Evolutionary conservation across 2,329 filamentous ascomycete species (phyloP).

Genomic region (Penicillium sp.): DNA sequence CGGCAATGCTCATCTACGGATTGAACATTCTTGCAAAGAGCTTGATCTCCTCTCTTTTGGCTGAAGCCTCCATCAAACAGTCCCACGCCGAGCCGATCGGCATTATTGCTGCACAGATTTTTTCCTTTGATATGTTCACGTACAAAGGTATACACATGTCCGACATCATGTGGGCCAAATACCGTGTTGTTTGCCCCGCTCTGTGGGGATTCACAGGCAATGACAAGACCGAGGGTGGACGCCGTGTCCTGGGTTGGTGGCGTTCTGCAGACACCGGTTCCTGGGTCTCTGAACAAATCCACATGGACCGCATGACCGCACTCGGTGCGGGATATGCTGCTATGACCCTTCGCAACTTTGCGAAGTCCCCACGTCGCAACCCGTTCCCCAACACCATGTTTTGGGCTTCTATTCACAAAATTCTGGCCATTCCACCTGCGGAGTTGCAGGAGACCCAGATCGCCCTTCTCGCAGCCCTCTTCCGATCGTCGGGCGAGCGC

Average conservation of each 20-base stretch:
- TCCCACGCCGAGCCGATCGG: conserved; percentile 74
- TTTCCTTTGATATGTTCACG: conserved; percentile 66
- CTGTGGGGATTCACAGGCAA: conserved; percentile 79
- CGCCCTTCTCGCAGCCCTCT: conserved; percentile 68
- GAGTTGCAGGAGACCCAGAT: conserved; percentile 73
- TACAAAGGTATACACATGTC: conserved; percentile 69
- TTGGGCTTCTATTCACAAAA: conserved; percentile 74
- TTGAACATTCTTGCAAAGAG: conserved; percentile 75
- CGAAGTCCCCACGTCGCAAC: conserved; percentile 65
- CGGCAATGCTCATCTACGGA: conserved; percentile 69
- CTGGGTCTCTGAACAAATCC: conserved; percentile 68
- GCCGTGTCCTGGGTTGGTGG: conserved; percentile 71
- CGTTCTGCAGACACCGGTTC: conserved; percentile 53
- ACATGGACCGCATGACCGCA: conserved; percentile 80
- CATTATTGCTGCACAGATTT: conserved; percentile 72
- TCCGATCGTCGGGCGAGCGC: conserved; percentile 69
- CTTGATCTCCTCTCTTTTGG: conserved; percentile 68
- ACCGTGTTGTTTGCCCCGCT: conserved; percentile 75
- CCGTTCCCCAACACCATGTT: conserved; percentile 77
- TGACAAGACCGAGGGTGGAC: conserved; percentile 69
- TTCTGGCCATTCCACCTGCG: conserved; percentile 69
- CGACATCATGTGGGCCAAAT: conserved; percentile 85
- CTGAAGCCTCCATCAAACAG: conserved; percentile 63
- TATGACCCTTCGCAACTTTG: conserved; percentile 79
- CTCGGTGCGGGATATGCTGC: conserved; percentile 81